These are phyloP conservation scores for Lentinula boryana DNA, from an alignment of 768 basidiomycete genomes.

Conservation along the genomic window DNA sequence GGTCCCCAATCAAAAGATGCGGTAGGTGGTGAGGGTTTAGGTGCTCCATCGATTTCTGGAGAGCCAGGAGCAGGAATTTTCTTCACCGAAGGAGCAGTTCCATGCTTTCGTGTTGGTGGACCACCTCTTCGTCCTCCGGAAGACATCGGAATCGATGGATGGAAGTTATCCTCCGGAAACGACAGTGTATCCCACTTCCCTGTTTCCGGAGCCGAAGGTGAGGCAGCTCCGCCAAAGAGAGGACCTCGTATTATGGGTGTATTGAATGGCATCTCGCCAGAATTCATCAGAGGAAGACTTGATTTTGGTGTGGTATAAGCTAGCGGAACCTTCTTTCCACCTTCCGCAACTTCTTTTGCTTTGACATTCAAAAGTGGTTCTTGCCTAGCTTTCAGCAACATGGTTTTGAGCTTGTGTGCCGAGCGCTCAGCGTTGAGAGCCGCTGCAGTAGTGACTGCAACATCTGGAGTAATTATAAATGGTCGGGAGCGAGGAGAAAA, in stretches of 20 bases:
- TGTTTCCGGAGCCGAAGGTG: background rate
- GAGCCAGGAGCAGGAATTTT: conserved; percentile 19
- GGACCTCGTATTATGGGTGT: conserved; percentile 18
- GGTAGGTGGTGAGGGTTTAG: conserved; percentile 14
- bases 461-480: conserved; percentile 50
- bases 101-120: background rate
- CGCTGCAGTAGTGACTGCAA: conserved; percentile 71
- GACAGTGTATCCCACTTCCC: conserved; percentile 17
- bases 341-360: conserved; percentile 29
- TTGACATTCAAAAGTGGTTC: conserved; percentile 64
- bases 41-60: conserved; percentile 15
- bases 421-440: conserved; percentile 79
- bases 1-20: conserved; percentile 59
- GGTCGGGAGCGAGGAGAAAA: conserved; percentile 29
- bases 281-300: background rate
- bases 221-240: conserved; percentile 11
- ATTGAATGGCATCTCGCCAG: conserved; percentile 8
- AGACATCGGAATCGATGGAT: conserved; percentile 26
- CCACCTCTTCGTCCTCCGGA: conserved; percentile 23
- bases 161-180: conserved; percentile 37
- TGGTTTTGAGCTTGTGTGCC: conserved; percentile 63
- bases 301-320: conserved; percentile 30
- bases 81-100: conserved; percentile 20
- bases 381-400: conserved; percentile 52
- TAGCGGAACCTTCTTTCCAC: conserved; percentile 18